A percentile compares a stretch with the other conserved stretches of the same genome.
These are phyloP conservation scores for Talaromyces amestolkiae DNA, from an alignment of 2,329 filamentous ascomycete genomes.

Conservation along the genomic window DNA sequence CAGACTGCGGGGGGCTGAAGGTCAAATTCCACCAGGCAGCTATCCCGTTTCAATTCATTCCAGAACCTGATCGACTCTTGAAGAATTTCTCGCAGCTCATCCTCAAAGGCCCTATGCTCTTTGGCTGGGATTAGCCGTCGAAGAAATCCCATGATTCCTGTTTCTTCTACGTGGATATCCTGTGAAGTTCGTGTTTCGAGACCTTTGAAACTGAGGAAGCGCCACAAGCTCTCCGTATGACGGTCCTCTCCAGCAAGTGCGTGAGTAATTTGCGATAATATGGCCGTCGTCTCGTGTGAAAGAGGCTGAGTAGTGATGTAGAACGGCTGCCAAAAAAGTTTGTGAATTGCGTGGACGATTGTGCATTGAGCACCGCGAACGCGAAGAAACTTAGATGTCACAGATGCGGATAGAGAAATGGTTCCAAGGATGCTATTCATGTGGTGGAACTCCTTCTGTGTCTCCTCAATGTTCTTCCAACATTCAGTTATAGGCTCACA, in stretches of 20 bases:
- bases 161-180: slow-evolving; percentile 10
- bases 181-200: background rate
- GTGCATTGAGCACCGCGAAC: slow-evolving; percentile 4
- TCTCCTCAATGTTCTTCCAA: slow-evolving; percentile 4
- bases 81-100: slow-evolving; percentile 6
- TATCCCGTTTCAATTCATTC: slow-evolving; percentile 12
- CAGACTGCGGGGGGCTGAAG: background rate
- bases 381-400: slow-evolving; percentile 8
- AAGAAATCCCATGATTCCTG: background rate
- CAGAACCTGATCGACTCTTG: slow-evolving; percentile 1
- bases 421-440: slow-evolving; percentile 7
- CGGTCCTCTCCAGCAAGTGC: background rate
- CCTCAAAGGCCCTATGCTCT: slow-evolving; percentile 2
- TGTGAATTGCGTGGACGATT: slow-evolving; percentile 4
- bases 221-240: slow-evolving; percentile 11
- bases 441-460: slow-evolving; percentile 3
- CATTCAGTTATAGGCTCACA: slow-evolving; percentile 3
- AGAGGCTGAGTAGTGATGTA: slow-evolving; percentile 5
- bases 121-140: background rate
- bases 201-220: slow-evolving; percentile 8
- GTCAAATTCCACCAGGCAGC: slow-evolving; percentile 11
- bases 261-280: slow-evolving; percentile 1
- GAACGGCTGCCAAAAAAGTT: slow-evolving; percentile 8
- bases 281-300: background rate
- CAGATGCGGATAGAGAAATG: slow-evolving; percentile 6